phyloP scores from a whole-genome alignment of 495 filamentous ascomycete species.

The Aspergillus panamensis region DNA sequence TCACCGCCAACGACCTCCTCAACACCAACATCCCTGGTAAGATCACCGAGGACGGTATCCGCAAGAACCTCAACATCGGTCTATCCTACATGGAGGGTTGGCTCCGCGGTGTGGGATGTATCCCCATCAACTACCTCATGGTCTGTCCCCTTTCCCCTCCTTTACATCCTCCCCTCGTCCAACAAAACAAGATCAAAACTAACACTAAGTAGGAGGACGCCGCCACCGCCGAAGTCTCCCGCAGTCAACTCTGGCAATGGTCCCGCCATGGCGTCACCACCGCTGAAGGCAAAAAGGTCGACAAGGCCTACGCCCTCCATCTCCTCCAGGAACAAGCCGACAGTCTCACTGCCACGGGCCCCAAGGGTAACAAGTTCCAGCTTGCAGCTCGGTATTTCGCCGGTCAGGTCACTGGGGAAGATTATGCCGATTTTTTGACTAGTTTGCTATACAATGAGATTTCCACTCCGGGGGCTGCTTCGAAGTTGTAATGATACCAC shows the following conservation, averaged over 20 bases:
- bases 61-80: constrained; percentile 94
- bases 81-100: constrained; percentile 98
- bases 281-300: constrained; percentile 86
- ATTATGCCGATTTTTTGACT: constrained; percentile 96
- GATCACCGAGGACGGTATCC: constrained; percentile 93
- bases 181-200: neutral
- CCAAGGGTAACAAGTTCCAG: constrained; percentile 87
- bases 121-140: constrained; percentile 99
- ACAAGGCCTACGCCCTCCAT: constrained; percentile 84
- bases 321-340: constrained; percentile 85
- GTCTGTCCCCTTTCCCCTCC: constrained; percentile 29
- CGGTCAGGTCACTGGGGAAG: constrained; percentile 90
- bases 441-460: constrained; percentile 96
- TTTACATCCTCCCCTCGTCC: no score
- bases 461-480: constrained; percentile 76
- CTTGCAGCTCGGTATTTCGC: constrained; percentile 91
- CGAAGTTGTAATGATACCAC: constrained; percentile 65
- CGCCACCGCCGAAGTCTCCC: constrained; percentile 91
- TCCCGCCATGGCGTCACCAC: constrained; percentile 79
- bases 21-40: constrained; percentile 98
- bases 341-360: constrained; percentile 66
- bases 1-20: constrained; percentile 85
- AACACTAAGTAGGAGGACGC: constrained; percentile 71
- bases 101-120: constrained; percentile 91
- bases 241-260: constrained; percentile 97